Conservation (phyloP, 2,329 filamentous ascomycete species). For the Geoglossum cookeanum region DNA sequence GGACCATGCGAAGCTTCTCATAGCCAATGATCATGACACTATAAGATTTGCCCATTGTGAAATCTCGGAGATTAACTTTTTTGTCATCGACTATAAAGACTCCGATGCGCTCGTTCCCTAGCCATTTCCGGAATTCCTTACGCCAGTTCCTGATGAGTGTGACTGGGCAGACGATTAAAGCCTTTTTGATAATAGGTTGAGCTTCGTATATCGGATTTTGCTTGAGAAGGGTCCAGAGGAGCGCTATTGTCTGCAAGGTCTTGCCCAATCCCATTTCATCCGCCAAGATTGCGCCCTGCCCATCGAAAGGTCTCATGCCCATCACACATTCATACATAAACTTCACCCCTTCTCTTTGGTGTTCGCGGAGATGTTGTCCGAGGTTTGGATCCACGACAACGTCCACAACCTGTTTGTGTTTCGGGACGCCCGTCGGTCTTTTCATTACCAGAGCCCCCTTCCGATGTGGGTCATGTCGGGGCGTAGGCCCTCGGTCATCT, state of each 20-base stretch:
- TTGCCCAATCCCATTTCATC: slow-evolving; percentile 64
- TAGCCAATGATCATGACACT: slow-evolving; percentile 58
- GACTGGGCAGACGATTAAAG: slow-evolving; percentile 53
- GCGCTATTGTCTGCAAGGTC: slow-evolving; percentile 50
- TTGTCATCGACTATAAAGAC: slow-evolving; percentile 46
- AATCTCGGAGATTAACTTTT: slow-evolving; percentile 42
- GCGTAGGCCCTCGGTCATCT: slow-evolving; percentile 29
- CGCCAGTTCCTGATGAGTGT: slow-evolving; percentile 56
- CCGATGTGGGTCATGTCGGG: slow-evolving; percentile 44
- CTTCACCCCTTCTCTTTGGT: slow-evolving; percentile 49
- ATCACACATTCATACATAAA: slow-evolving; percentile 62
- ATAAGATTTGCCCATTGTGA: slow-evolving; percentile 48
- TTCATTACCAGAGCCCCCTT: slow-evolving; percentile 48
- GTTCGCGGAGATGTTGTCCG: slow-evolving; percentile 40
- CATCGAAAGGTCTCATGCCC: slow-evolving; percentile 46
- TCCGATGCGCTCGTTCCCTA: slow-evolving; percentile 49
- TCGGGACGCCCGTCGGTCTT: slow-evolving; percentile 33
- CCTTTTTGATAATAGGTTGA: slow-evolving; percentile 45
- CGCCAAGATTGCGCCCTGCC: slow-evolving; percentile 50
- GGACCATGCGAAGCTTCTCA: slow-evolving; percentile 45
- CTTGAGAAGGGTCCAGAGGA: slow-evolving; percentile 54
- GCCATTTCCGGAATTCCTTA: slow-evolving; percentile 55
- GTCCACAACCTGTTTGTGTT: slow-evolving; percentile 48
- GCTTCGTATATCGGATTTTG: slow-evolving; percentile 46
- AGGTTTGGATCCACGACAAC: slow-evolving; percentile 53